These are phyloP conservation scores for Colletotrichum neosansevieriae DNA, from an alignment of 2,329 filamentous ascomycete genomes.

Conservation along the genomic window DNA sequence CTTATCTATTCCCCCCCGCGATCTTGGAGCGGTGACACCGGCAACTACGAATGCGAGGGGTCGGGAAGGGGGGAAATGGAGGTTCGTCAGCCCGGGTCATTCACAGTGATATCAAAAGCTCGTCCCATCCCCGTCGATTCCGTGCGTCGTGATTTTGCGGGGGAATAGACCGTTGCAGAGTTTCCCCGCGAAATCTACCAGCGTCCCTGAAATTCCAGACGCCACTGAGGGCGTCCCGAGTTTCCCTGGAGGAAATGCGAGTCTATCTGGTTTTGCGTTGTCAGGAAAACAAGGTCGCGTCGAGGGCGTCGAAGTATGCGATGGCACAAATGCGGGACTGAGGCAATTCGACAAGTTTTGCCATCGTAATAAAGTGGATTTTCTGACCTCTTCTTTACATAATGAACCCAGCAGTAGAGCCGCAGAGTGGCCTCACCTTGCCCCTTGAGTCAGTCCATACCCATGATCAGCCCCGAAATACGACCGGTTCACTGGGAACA, in stretches of 20 bases:
- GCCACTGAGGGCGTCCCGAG: constrained; percentile 15
- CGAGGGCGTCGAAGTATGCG: not conserved
- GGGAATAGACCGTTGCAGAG: constrained; percentile 37
- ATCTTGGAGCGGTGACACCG: constrained; percentile 38
- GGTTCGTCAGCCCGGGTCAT: not conserved
- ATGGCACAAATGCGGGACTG: constrained; percentile 24
- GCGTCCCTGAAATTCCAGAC: constrained; percentile 33
- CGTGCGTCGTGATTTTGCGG: constrained; percentile 36
- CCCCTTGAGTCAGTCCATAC: constrained; percentile 37
- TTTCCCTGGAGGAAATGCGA: constrained; percentile 7
- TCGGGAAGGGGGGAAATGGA: not conserved
- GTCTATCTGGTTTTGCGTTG: constrained; percentile 14
- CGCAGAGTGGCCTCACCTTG: constrained; percentile 37
- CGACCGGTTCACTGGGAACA: constrained; percentile 32
- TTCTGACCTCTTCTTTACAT: constrained; percentile 36
- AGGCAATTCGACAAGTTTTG: constrained; percentile 34
- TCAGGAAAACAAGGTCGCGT: constrained; percentile 32
- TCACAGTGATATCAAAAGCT: constrained; percentile 13
- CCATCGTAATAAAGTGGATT: constrained; percentile 40
- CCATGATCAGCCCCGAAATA: constrained; percentile 37
- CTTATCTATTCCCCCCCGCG: constrained; percentile 38
- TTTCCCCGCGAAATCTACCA: constrained; percentile 37
- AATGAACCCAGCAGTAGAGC: constrained; percentile 36
- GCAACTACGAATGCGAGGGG: constrained; percentile 25
- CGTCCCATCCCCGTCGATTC: constrained; percentile 18